Evolutionary conservation across 2,329 filamentous ascomycete species (phyloP).

Genomic region (Scortechinia acanthostroma): DNA sequence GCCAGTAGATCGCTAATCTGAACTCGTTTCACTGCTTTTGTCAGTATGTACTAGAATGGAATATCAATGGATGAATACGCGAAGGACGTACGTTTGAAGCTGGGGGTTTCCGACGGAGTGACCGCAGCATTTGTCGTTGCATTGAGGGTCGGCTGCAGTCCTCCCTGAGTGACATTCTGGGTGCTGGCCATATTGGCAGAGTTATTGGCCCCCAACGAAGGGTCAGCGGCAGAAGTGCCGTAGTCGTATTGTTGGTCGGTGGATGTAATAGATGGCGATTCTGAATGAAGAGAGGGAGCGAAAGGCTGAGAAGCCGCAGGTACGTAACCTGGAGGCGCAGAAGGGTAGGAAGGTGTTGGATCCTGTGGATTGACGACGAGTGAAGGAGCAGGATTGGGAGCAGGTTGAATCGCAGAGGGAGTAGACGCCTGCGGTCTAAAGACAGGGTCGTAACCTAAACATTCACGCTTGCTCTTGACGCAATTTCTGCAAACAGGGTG

Average conservation of each 20-base stretch:
- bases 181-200: background rate
- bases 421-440: constrained; percentile 64
- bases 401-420: constrained; percentile 67
- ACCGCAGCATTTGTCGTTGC: background rate
- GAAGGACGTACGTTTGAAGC: too few relatives aligned
- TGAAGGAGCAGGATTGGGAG: constrained; percentile 29
- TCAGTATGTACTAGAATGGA: constrained; percentile 14
- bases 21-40: constrained; percentile 26
- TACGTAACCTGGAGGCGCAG: constrained; percentile 28
- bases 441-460: constrained; percentile 78
- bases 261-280: background rate
- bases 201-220: constrained; percentile 28
- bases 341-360: constrained; percentile 14
- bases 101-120: too few relatives aligned
- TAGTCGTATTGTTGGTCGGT: constrained; percentile 29
- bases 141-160: background rate
- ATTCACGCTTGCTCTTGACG: constrained; percentile 82
- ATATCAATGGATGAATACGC: too few relatives aligned
- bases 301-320: constrained; percentile 14
- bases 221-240: constrained; percentile 38
- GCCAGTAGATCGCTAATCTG: constrained; percentile 41
- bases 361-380: constrained; percentile 1
- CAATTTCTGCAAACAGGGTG: constrained; percentile 89
- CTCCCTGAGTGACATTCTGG: constrained; percentile 1
- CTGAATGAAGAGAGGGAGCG: background rate